A percentile compares a stretch with the other conserved stretches of the same genome.
Evolutionary conservation across 495 filamentous ascomycete genomes (phyloP).

Genomic region (Aspergillus cavernicola): DNA sequence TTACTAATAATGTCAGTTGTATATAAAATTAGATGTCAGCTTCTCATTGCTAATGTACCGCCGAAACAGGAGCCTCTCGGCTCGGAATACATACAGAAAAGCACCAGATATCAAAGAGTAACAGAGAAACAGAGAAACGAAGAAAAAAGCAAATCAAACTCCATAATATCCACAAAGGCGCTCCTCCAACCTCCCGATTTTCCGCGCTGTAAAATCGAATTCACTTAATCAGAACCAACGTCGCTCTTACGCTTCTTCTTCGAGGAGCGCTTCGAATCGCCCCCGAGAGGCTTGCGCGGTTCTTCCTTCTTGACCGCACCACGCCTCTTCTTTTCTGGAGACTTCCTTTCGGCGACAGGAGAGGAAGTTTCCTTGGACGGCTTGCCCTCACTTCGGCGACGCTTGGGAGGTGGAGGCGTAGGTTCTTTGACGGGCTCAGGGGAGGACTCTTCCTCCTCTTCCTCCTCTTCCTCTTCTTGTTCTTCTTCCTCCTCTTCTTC

Average conservation of each 20-base stretch:
- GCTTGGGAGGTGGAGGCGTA: conserved; percentile 46
- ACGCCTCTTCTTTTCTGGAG: conserved; percentile 44
- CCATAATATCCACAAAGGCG: background rate
- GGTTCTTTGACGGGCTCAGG: conserved; percentile 51
- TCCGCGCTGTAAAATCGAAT: background rate
- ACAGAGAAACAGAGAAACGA: conserved; percentile 2
- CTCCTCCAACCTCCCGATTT: background rate
- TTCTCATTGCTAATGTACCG: background rate
- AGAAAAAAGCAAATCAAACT: conserved; percentile 11
- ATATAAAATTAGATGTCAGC: background rate
- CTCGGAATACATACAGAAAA: background rate
- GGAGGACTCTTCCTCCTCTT: conserved; percentile 47
- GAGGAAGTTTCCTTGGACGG: conserved; percentile 44
- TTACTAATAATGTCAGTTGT: background rate
- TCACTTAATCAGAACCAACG: conserved; percentile 30
- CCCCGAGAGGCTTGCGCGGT: conserved; percentile 51
- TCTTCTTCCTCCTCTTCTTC: conserved; percentile 37
- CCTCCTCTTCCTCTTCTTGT: conserved; percentile 31
- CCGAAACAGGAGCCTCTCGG: too few relatives aligned
- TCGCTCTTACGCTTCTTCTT: conserved; percentile 69
- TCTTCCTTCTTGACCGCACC: conserved; percentile 40
- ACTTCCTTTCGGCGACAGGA: conserved; percentile 19
- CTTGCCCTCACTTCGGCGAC: conserved; percentile 46
- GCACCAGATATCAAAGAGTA: background rate
- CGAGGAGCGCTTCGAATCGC: conserved; percentile 43